Base-by-base conservation (phyloP, 176 grass and related monocot genomes). In the Avena eriantha region DNA sequence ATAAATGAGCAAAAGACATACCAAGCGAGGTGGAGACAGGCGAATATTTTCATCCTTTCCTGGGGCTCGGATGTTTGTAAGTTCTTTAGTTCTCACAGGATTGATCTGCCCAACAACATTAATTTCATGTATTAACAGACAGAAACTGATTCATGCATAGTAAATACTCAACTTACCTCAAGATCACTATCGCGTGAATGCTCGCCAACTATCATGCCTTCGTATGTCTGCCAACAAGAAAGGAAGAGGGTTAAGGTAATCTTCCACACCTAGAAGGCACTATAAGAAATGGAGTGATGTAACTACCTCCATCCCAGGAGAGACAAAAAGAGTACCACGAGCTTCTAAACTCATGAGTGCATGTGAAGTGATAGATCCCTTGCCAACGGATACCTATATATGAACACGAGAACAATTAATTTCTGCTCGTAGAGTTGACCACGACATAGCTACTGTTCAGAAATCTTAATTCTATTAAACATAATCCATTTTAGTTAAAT, bases 281-380 rank as follows among this genome's bases (percentile, higher is more conserved):
- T 10, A 65, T 14, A 89, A 86, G n/a, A 87, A 46, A 50, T 46
- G 22, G 80, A 80, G 73, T 59, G 65, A 81, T 88, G 57, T 19
- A 57, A 29, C 60, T 77, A 98, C 97, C 97, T 99, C 92, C 90
- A 93, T 90, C 68, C 97, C 97, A 90, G 97, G 97, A 91, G 89
- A 94, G 68, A 96, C 97, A 88, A 99, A 99, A 79, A 99, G 92
- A 78, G 88, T 99, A 17, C 94, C 97, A 70, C 94, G 97, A 87
- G 97, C 97, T 93, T 96, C 94, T 86, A 99, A 96, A 88, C 97
- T 99, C 93, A 96, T 90, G 49, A 99, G 90, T 58, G 97, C 97
- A 87, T 96, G 94, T 7, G 97, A 86, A 64, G 97, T 99, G 78
- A 99, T 94, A 56, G 91, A 74, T 86, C 97, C 97, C 58, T 82